Percentiles rank a stretch among this genome's conserved stretches.
phyloP scores from a whole-genome alignment of 2,329 filamentous ascomycete genomes.

The Lasiodiplodia sp. region DNA sequence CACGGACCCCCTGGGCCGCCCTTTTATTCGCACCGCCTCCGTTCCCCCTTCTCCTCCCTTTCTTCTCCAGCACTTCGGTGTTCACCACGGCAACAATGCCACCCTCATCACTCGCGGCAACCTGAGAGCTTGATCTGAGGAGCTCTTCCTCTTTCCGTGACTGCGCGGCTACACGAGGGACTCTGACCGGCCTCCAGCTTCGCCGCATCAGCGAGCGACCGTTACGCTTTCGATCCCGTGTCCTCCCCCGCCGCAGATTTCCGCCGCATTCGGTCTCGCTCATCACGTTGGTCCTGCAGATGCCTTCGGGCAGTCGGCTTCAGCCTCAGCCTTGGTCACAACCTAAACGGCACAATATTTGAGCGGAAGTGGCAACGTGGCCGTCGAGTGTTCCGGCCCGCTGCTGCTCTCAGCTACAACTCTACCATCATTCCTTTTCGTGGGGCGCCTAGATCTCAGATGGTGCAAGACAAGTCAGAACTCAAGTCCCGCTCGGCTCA shows the following conservation, averaged over 20 bases:
- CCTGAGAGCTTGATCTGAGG: not conserved
- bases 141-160: no score
- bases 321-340: not conserved
- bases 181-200: not conserved
- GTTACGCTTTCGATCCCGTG: not conserved
- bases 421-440: not conserved
- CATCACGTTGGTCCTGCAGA: not conserved
- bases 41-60: not conserved
- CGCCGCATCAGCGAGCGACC: not conserved
- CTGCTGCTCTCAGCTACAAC: not conserved
- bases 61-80: constrained; percentile 7
- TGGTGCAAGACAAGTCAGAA: not conserved
- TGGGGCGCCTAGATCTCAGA: not conserved
- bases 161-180: not conserved
- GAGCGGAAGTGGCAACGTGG: not conserved
- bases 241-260: not conserved
- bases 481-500: constrained; percentile 9
- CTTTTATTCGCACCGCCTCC: constrained; percentile 1
- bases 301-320: not conserved
- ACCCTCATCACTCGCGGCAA: not conserved
- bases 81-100: constrained; percentile 17
- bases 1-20: not conserved
- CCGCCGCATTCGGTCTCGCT: not conserved
- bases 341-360: not conserved
- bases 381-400: no score